Percentiles rank a stretch among this genome's conserved stretches.
Conservation (phyloP, 2,329 filamentous ascomycete genomes). For the Alternaria hordeiaustralica region DNA sequence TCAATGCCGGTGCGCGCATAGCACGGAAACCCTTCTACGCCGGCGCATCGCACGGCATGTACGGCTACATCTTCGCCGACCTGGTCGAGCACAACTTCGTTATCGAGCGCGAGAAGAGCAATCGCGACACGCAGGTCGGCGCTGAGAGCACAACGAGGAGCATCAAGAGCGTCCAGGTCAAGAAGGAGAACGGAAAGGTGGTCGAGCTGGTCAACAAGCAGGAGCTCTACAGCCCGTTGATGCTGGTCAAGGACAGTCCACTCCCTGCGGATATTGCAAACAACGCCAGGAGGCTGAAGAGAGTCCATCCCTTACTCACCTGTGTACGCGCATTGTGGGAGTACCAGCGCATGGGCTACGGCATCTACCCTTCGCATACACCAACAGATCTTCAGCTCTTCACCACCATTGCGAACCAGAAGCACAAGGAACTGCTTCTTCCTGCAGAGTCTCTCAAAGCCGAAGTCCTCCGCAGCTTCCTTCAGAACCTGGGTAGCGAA, state of each 20-base stretch:
- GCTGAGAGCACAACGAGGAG: conserved; percentile 79
- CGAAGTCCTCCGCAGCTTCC: conserved; percentile 79
- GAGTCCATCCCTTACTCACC: conserved; percentile 83
- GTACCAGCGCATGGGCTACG: conserved; percentile 66
- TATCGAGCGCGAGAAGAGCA: conserved; percentile 83
- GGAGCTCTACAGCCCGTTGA: conserved; percentile 86
- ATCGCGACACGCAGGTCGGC: conserved; percentile 65
- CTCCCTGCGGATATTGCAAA: conserved; percentile 72
- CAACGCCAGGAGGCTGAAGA: conserved; percentile 70
- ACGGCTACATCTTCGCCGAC: conserved; percentile 94
- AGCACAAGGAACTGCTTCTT: conserved; percentile 70
- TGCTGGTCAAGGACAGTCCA: conserved; percentile 80
- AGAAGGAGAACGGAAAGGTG: conserved; percentile 64
- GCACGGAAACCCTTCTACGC: conserved; percentile 86
- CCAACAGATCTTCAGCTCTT: conserved; percentile 69
- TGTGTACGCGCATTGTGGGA: conserved; percentile 91
- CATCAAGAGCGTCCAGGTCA: conserved; percentile 74
- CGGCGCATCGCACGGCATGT: conserved; percentile 84
- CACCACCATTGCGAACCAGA: conserved; percentile 76
- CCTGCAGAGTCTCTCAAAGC: conserved; percentile 53
- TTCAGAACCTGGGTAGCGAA: conserved; percentile 85
- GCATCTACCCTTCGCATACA: conserved; percentile 57
- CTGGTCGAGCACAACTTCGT: conserved; percentile 89
- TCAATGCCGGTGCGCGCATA: conserved; percentile 86
- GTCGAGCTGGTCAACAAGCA: conserved; percentile 90